Conservation (phyloP, 352 stramenopile species). For the Globisporangium barbulae region DNA sequence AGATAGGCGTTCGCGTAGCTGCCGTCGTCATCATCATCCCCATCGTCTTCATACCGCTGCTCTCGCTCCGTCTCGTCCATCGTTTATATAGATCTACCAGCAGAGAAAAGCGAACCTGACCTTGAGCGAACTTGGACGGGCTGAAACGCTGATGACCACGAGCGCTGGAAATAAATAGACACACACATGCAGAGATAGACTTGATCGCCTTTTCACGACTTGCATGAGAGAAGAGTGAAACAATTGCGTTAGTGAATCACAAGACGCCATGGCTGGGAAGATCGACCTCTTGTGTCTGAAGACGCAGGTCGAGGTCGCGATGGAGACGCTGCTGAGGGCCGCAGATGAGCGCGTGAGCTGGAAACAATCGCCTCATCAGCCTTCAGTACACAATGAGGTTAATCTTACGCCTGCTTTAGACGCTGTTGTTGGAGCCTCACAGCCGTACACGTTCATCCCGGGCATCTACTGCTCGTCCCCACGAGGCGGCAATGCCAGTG, state of each 20-base stretch:
- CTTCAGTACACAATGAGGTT: neutral
- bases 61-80: conserved; percentile 25
- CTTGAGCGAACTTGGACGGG: no score
- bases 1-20: conserved; percentile 40
- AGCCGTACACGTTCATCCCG: conserved; percentile 53
- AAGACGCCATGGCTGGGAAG: conserved; percentile 11
- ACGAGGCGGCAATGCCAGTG: neutral
- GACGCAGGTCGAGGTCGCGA: conserved; percentile 45
- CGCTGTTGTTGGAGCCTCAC: no score
- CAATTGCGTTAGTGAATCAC: neutral
- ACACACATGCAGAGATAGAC: neutral
- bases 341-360: conserved; percentile 63
- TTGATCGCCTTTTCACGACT: neutral
- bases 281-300: conserved; percentile 50
- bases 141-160: no score
- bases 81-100: no score
- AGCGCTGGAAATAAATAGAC: neutral
- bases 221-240: neutral
- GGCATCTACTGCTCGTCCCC: conserved; percentile 43
- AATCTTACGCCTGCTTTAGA: neutral
- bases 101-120: no score
- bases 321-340: conserved; percentile 54
- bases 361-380: conserved; percentile 21
- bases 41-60: conserved; percentile 19
- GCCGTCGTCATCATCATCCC: conserved; percentile 21